Base-by-base conservation (phyloP, 2,329 filamentous ascomycete species). In the Epichloe brachyelytri region DNA sequence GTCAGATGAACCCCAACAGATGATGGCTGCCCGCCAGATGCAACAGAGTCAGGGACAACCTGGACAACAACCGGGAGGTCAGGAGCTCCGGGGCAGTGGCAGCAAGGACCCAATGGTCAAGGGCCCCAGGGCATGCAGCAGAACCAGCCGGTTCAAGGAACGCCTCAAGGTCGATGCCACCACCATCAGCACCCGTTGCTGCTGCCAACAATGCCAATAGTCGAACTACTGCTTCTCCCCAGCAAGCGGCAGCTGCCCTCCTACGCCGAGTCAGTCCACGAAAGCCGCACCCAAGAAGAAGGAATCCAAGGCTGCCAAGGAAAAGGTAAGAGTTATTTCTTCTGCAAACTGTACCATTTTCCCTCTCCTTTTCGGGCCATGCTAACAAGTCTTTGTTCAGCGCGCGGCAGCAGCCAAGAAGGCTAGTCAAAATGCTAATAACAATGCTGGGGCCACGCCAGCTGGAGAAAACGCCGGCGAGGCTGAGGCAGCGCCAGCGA, bases 231-330 rank as follows among this genome's bases (percentile, higher is more conserved):
- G 78, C 77, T 12, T 82, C 80, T 17, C 82, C 80, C 22, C 80
- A 83, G 58, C 76, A 79, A 57, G 76, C 76, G 55, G 79, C 76
- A 53, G 76, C 80, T 6, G 84, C 83, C 37, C 87, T 1, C 86
- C 86, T 1, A 93, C 87, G 4, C 87, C 87, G 1, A 82, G 80
- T 48, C 85, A 88, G 62, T 66, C 73, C 2, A 83, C 82, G 62
- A 91, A 91, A 71, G 68, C 83, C 4, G 82, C 79, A 36, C 84
- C 85, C 1, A 89, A 88, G 67, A 91, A 91, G 77, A 86, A 88
- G 72, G 80, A 82, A 34, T 71, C 69, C 5, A 84, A 83, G 67
- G 76, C 72, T 54, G 72, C 78, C 5, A 85, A 83, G 66, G 73
- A 69, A 52, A 87, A 88, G 81, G 84, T 86, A 77, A 70, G 71